Base-by-base conservation (phyloP, 164 flowering plant genomes). In the Nymphaea colorata region DNA sequence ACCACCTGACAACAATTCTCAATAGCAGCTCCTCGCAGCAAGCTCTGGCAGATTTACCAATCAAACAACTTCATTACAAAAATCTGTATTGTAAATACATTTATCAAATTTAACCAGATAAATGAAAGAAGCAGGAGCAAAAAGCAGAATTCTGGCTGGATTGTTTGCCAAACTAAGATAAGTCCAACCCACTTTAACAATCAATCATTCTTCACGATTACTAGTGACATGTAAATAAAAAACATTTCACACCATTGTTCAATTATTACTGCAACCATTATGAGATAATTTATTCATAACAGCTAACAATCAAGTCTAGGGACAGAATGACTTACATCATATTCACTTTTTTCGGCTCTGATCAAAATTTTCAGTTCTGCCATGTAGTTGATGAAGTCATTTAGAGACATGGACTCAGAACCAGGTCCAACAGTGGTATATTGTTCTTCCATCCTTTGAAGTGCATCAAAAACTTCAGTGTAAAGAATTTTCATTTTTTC, bases 401-500 rank as follows among this genome's bases (percentile, higher is more conserved):
- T 74, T 41, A 69, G 51, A 69, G 79, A 79, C 6, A 82, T 74
- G 16, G 64, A 61, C 41, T 61, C 64, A 61, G 8, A 61, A 8
- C 64, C 64, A 63, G 64, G 43, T 68, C 79, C 82, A 67, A 64
- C 67, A 70, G 78, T 74, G 60, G 72, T 70, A 74, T 76, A 75
- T 75, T 77, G 85, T 67, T 78, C 72, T 77, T 86, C 87, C 75
- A 90, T 80, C 66, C 69, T 66, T 45, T 79, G 74, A 36, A 95
- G 87, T 61, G 75, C 79, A 74, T 75, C 78, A 71, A 80, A 78
- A 62, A 95, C 73, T 76, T 95, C 93, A 4, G 69, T 68, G 72
- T 88, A 88, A 59, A 91, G 74, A 62, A 80, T 71, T 68, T 84
- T 87, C 75, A 83, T 78, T 77, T 84, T 88, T n/a, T 74, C 76